A percentile compares a stretch with the other conserved stretches of the same genome.
Evolutionary conservation across 805 yeast species (phyloP).

Genomic region (Zygosaccharomyces bailii): DNA sequence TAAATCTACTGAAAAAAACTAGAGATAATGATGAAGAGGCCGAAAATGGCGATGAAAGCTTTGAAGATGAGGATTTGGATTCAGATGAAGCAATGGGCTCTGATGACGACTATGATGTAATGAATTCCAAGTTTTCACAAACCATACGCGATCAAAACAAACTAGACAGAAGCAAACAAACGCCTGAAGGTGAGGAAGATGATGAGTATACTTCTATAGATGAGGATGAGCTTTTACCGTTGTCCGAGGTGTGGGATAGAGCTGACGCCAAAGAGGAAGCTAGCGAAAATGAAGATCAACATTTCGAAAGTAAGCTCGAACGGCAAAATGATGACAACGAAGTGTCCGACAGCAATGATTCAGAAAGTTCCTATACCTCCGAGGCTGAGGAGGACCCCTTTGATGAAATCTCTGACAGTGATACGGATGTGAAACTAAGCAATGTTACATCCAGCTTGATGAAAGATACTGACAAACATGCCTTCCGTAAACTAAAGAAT

Average conservation of each 20-base stretch:
- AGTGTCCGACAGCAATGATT: slow-evolving; percentile 14
- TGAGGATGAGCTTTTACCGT: slow-evolving; percentile 66
- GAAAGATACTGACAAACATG: slow-evolving; percentile 34
- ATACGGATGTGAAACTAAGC: slow-evolving; percentile 47
- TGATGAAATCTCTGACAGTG: slow-evolving; percentile 43
- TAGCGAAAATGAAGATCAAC: slow-evolving; percentile 25
- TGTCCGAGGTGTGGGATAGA: slow-evolving; percentile 87
- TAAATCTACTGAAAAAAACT: slow-evolving; percentile 35
- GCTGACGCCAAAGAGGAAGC: slow-evolving; percentile 36
- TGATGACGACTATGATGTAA: slow-evolving; percentile 63
- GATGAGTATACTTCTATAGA: slow-evolving; percentile 75
- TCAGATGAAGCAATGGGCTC: slow-evolving; percentile 90
- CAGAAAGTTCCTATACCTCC: slow-evolving; percentile 24
- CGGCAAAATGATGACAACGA: slow-evolving; percentile 21
- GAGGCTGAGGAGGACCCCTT: slow-evolving; percentile 33
- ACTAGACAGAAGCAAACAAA: slow-evolving; percentile 35
- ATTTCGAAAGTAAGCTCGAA: slow-evolving; percentile 16
- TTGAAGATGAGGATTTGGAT: slow-evolving; percentile 66
- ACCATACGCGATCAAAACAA: slow-evolving; percentile 56
- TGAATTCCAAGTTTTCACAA: slow-evolving; percentile 66
- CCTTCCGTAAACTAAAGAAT: slow-evolving; percentile 47
- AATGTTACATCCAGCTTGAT: slow-evolving; percentile 44
- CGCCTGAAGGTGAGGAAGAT: slow-evolving; percentile 40
- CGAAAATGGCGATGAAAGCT: slow-evolving; percentile 34
- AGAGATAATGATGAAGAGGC: slow-evolving; percentile 25